Evolutionary conservation across 345 rosid species (phyloP).

Genomic region (Diplotaxis tenuifolia): DNA sequence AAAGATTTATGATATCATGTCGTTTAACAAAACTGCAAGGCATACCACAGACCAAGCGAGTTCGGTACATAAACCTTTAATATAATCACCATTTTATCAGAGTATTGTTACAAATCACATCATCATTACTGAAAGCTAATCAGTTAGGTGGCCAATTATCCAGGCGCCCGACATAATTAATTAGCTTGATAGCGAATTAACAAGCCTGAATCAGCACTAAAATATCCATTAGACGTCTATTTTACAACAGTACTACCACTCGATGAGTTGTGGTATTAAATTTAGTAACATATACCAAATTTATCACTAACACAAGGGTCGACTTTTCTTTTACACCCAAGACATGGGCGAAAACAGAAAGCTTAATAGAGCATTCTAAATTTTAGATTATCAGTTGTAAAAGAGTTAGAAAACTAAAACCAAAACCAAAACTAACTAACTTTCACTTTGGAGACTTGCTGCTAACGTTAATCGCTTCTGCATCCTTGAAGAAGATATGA

Average conservation of each 20-base stretch:
- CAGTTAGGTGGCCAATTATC: neutral
- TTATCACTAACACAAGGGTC: neutral
- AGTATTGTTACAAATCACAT: neutral
- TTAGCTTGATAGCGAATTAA: no score
- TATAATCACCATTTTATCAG: neutral
- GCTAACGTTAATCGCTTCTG: slow-evolving; percentile 21
- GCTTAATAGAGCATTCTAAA: neutral
- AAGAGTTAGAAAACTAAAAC: neutral
- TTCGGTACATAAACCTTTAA: no score
- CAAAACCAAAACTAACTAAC: neutral
- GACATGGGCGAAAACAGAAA: neutral
- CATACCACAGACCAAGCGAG: no score
- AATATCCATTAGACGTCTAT: no score
- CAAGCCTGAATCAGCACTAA: no score
- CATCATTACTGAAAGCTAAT: neutral
- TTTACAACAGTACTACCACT: neutral
- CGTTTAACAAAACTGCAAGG: no score
- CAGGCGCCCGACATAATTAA: no score
- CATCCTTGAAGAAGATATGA: slow-evolving; percentile 56
- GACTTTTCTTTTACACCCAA: neutral
- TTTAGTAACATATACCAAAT: neutral
- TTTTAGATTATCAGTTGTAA: neutral
- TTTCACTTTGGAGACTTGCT: neutral
- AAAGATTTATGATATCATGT: no score
- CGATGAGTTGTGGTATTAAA: neutral